phyloP scores from a whole-genome alignment of 345 rosid species.

The Arabis hirsuta region DNA sequence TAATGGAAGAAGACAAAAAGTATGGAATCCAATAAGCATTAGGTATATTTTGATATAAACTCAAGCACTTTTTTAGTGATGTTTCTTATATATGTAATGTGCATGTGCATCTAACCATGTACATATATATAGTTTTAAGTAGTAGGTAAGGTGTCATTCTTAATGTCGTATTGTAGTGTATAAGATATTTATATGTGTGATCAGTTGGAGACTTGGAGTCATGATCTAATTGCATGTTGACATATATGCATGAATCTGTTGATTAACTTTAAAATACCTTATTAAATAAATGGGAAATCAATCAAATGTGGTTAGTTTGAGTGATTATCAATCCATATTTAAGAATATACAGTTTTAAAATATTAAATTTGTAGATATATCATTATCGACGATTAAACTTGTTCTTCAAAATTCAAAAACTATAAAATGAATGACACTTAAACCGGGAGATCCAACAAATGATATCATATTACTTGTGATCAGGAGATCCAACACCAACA shows the following conservation, averaged over 20 bases:
- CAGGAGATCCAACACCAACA: too few species aligned
- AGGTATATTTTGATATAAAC: background rate
- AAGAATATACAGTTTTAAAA: too few species aligned
- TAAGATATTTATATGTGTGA: background rate
- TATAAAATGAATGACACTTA: too few species aligned
- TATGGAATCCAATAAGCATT: slow-evolving; percentile 12
- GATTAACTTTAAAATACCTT: background rate
- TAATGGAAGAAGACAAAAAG: slow-evolving; percentile 12
- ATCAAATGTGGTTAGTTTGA: background rate
- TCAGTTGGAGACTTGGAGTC: too few species aligned
- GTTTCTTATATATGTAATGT: background rate
- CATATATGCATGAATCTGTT: slow-evolving; percentile 29
- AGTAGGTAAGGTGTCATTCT: slow-evolving; percentile 38
- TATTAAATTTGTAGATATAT: too few species aligned
- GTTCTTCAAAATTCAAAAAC: too few species aligned
- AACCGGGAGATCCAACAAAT: too few species aligned
- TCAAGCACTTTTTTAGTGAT: background rate
- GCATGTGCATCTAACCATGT: slow-evolving; percentile 23
- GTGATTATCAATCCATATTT: too few species aligned
- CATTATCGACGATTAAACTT: too few species aligned
- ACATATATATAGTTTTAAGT: background rate
- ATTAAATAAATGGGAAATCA: background rate
- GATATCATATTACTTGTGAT: too few species aligned
- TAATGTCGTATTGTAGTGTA: slow-evolving; percentile 26
- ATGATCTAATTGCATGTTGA: slow-evolving; percentile 17